A percentile compares a stretch with the other conserved stretches of the same genome.
Evolutionary conservation across 176 grass and related monocot genomes (phyloP).

Genomic region (Cocos nucifera): DNA sequence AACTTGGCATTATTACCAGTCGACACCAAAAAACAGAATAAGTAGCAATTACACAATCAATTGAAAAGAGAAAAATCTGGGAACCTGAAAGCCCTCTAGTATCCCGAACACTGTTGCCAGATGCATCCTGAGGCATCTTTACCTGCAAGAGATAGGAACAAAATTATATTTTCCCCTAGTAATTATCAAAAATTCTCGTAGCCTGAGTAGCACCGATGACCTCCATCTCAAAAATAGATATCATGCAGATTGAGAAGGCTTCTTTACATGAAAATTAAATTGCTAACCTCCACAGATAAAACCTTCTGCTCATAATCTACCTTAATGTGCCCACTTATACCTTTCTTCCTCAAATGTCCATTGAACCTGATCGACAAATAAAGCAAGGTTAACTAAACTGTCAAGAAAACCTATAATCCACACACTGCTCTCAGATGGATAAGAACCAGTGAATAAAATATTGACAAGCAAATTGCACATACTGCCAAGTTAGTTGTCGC

Average conservation of each 20-base stretch:
- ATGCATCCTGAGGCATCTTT: constrained; percentile 99
- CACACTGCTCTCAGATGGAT: too few relatives aligned
- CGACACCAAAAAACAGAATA: background rate
- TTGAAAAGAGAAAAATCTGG: background rate
- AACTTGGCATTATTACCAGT: too few relatives aligned
- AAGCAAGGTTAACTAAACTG: background rate
- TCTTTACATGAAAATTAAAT: too few relatives aligned
- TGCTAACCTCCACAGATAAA: constrained; percentile 69
- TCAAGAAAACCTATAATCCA: constrained; percentile 5
- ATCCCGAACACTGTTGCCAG: constrained; percentile 69
- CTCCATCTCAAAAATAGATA: background rate
- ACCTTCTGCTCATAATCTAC: constrained; percentile 64
- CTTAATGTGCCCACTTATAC: constrained; percentile 75
- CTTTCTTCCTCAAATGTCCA: constrained; percentile 86
- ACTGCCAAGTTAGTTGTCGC: constrained; percentile 82
- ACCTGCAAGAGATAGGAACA: constrained; percentile 31
- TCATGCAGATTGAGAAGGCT: background rate
- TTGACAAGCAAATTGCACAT: constrained; percentile 25
- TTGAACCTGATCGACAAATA: constrained; percentile 59
- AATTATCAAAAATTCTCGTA: too few relatives aligned
- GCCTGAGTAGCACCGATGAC: too few relatives aligned
- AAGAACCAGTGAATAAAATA: background rate
- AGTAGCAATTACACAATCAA: background rate
- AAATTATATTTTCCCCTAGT: too few relatives aligned
- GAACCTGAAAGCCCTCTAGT: constrained; percentile 95